These are phyloP conservation scores for Phytophthora nicotianae DNA, from an alignment of 352 stramenopile species.

Conservation along the genomic window DNA sequence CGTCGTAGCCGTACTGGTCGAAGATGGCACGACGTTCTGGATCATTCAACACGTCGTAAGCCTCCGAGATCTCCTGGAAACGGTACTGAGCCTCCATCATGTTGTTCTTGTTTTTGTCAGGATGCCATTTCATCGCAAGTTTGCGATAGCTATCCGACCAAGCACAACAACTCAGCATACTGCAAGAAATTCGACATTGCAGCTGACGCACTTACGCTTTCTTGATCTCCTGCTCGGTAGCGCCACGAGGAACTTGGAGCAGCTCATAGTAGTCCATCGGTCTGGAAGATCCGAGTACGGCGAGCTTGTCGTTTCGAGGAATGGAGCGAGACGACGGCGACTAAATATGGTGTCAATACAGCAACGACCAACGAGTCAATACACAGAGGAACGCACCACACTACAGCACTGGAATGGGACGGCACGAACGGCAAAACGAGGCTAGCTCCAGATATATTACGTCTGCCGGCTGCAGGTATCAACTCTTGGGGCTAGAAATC, in stretches of 20 bases:
- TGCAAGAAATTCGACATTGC: background rate
- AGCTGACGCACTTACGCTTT: slow-evolving; percentile 66
- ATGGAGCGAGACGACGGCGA: slow-evolving; percentile 10
- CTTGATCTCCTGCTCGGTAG: slow-evolving; percentile 91
- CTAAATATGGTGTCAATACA: slow-evolving; percentile 13
- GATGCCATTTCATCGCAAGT: slow-evolving; percentile 94
- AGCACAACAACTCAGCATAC: slow-evolving; percentile 9
- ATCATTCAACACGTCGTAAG: slow-evolving; percentile 95
- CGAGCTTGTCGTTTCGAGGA: slow-evolving; percentile 32
- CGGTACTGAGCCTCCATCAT: slow-evolving; percentile 86
- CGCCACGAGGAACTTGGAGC: slow-evolving; percentile 81
- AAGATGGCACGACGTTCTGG: slow-evolving; percentile 92
- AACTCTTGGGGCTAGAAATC: slow-evolving; percentile 70
- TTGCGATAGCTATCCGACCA: slow-evolving; percentile 93
- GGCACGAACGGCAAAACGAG: slow-evolving; percentile 17
- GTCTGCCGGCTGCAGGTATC: slow-evolving; percentile 23
- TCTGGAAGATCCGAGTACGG: slow-evolving; percentile 9
- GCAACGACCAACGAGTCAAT: slow-evolving; percentile 9
- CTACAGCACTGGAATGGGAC: slow-evolving; percentile 5
- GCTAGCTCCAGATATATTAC: slow-evolving; percentile 49
- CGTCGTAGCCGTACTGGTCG: slow-evolving; percentile 95
- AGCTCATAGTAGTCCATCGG: slow-evolving; percentile 93
- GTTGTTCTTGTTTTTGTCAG: slow-evolving; percentile 95
- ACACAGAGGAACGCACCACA: slow-evolving; percentile 4
- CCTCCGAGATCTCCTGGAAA: slow-evolving; percentile 95